Evolutionary conservation across 1,284 basidiomycete genomes (phyloP).

Genomic region (Sanghuangporus baumii): DNA sequence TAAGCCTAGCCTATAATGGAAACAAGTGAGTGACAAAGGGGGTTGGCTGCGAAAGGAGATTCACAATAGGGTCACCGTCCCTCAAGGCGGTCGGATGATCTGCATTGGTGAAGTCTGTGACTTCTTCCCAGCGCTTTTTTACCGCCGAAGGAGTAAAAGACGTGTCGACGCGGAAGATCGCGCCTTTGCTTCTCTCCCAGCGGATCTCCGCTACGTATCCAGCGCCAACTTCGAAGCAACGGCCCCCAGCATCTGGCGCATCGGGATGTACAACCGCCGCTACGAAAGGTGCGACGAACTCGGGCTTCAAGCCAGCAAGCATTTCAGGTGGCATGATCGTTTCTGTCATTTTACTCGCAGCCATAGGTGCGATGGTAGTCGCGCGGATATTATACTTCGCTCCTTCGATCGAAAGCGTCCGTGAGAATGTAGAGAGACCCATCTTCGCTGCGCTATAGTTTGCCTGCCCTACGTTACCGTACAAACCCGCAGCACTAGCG

Average conservation of each 20-base stretch:
- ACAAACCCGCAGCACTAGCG: conserved; percentile 83
- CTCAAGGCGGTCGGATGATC: conserved; percentile 69
- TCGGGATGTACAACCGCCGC: conserved; percentile 72
- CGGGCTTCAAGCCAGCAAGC: conserved; percentile 89
- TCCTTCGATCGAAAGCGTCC: conserved; percentile 88
- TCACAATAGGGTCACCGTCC: conserved; percentile 66
- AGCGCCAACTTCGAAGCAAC: conserved; percentile 91
- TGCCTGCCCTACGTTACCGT: conserved; percentile 95
- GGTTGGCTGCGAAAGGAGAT: conserved; percentile 16
- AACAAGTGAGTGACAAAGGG: conserved; percentile 8
- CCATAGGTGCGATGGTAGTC: conserved; percentile 89
- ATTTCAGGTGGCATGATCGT: conserved; percentile 98
- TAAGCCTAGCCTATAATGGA: conserved; percentile 52
- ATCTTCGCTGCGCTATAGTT: conserved; percentile 92
- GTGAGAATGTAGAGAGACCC: conserved; percentile 87
- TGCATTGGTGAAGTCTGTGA: conserved; percentile 77
- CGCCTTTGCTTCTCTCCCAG: conserved; percentile 88
- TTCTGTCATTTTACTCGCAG: conserved; percentile 91
- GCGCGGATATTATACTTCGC: conserved; percentile 91
- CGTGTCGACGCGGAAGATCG: conserved; percentile 86
- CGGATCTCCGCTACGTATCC: conserved; percentile 91
- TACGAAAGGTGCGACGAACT: conserved; percentile 92
- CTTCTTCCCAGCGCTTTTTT: conserved; percentile 75
- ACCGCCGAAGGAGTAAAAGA: conserved; percentile 95
- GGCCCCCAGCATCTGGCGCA: conserved; percentile 80